phyloP scores from a whole-genome alignment of 1,284 basidiomycete genomes.

The Puccinia polysora region DNA sequence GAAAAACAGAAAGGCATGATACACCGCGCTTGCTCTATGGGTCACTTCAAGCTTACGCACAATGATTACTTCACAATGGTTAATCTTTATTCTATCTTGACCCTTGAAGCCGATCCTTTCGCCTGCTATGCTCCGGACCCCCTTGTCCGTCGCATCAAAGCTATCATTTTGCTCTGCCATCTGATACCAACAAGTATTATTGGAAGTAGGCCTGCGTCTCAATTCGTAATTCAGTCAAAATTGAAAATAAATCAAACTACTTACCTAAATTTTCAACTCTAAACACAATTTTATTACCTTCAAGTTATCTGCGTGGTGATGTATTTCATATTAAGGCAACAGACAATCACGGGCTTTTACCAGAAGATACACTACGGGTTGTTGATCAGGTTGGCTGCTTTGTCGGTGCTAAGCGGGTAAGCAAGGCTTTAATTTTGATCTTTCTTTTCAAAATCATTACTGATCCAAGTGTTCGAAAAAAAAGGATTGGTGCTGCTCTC shows the following conservation, averaged over 20 bases:
- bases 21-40: not conserved
- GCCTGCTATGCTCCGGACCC: conserved; percentile 6
- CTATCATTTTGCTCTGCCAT: conserved; percentile 8
- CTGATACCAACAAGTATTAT: conserved; percentile 11
- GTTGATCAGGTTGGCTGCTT: conserved; percentile 10
- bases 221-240: too few species aligned
- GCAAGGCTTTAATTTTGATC: not conserved
- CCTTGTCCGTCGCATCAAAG: not conserved
- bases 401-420: conserved; percentile 18
- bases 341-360: conserved; percentile 4
- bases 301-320: conserved; percentile 6
- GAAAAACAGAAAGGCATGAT: too few species aligned
- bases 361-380: conserved; percentile 17
- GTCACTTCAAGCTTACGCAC: not conserved
- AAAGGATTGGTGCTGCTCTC: conserved; percentile 16
- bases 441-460: not conserved
- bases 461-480: not conserved
- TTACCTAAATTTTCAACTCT: too few species aligned
- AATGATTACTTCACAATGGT: not conserved
- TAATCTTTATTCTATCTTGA: not conserved
- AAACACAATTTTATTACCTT: not conserved
- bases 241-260: too few species aligned
- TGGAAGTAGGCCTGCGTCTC: conserved; percentile 17
- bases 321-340: conserved; percentile 15
- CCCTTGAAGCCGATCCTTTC: conserved; percentile 17